Base-by-base conservation (phyloP, 2,329 filamentous ascomycete species). In the Cordyceps pruinosa region DNA sequence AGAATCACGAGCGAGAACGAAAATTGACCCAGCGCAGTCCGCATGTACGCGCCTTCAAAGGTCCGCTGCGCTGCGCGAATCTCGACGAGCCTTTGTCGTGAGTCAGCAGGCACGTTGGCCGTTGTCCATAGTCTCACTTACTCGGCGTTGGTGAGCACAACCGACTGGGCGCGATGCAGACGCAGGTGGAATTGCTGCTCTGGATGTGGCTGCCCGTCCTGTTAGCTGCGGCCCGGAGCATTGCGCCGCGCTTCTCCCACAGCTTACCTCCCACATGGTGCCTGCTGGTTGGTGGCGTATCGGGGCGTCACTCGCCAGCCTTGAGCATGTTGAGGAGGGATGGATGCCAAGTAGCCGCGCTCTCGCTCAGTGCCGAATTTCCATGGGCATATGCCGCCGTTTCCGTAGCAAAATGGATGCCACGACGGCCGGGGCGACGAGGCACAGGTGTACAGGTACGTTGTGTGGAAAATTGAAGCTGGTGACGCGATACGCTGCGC, bases 31-130 rank as follows among this genome's bases (percentile, higher is more conserved):
- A 99, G 83, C 3, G 93, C 92, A 0, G 94, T 99, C 60, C 94
- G 89, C 68, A 97, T 88, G 73, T 97, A 99, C 23, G 94, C 94
- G 23, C 94, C 94, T 73, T 99, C 94, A 66, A 97, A 99, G 2
- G 94, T 99, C 56, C 94, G 85, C 70, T 99, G 94, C 12, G 93
- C 90, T 13, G 94, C 94, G 61, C 94, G 89, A 63, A 97, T 88
- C 74, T 97, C 94, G 62, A 97, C 89, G 44, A 99, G 86, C 72
- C 81, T 84, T n/a, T n/a, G 59, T 30, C 44, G 53, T 26, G 2
- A 26, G 39, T 49, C 19, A 48, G 21, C 30, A 17, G n/a, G 15
- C 34, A n/a, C 21, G 21, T 23, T 13, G 21, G 21, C 8, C 3
- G 21, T 28, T 6, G 12, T 10, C 26, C 32, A 19, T 6, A 4